Evolutionary conservation across 108 stramenopile genomes (phyloP), one percentile per base, ranked within the genome.

Genomic region (Pseudonitzschia pungens): DNA sequence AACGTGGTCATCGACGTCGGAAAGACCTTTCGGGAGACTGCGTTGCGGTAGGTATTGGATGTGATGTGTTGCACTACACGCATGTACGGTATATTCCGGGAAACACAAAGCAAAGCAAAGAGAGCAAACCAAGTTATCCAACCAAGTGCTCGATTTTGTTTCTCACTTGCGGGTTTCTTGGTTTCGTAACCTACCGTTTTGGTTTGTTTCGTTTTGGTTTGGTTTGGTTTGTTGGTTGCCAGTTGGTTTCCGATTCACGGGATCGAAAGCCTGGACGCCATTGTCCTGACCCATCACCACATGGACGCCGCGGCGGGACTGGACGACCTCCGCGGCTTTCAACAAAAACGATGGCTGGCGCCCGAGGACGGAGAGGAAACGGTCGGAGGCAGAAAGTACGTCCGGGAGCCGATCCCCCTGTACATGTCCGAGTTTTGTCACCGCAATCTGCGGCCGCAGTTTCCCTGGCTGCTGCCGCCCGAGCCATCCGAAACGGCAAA

Each of bases 1-100:
- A 82, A 87, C 32, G 81, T 91, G 28, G 68, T 95, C 16, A 91
- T 95, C 72, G 94, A 95, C 69, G 89, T 82, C n/a, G 94, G 94
- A 26, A 95, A 95, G 66, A 95, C 94, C 18, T 95, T 95, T 72
- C 90, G 91, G 32, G 94, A 95, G 71, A 71, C 65, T 67, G 72
- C 91, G 28, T 42, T 92, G 32, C 69, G 94, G 36, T 36, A 36
- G 4, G 36, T 36, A 36, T 6, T 36, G n/a, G n/a, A n/a, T n/a
- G n/a, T n/a, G n/a, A n/a, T n/a, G n/a, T n/a, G n/a, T n/a, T n/a
- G n/a, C n/a, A 74, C n/a, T n/a, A n/a, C n/a, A n/a, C n/a, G n/a
- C n/a, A n/a, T n/a, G n/a, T n/a, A n/a, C n/a, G n/a, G n/a, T n/a
- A n/a, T n/a, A n/a, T n/a, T n/a, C n/a, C n/a, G n/a, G n/a, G n/a